Conservation (phyloP, 1,284 basidiomycete species). For the Microbotryum scabiosae region DNA sequence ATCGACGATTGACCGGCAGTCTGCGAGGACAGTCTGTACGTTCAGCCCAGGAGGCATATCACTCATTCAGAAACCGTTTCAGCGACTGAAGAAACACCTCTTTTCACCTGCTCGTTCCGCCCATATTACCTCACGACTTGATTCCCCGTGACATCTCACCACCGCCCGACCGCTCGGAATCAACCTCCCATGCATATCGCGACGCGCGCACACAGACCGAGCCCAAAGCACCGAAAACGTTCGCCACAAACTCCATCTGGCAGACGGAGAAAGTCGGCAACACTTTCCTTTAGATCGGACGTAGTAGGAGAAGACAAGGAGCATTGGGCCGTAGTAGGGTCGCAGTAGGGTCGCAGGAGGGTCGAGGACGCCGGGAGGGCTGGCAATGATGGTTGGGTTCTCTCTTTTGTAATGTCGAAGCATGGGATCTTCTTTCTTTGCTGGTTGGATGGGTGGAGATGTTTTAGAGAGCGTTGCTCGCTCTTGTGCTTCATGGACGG, state of each 20-base stretch:
- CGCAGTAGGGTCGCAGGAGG: too few relatives aligned
- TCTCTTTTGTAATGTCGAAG: too few relatives aligned
- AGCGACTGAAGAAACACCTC: background rate
- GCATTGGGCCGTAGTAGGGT: too few relatives aligned
- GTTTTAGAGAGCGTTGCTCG: too few relatives aligned
- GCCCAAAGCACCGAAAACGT: constrained; percentile 60
- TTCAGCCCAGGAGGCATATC: background rate
- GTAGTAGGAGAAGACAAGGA: background rate
- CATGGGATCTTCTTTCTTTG: too few relatives aligned
- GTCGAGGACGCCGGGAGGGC: too few relatives aligned
- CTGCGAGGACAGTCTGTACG: constrained; percentile 72
- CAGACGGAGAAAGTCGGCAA: constrained; percentile 50
- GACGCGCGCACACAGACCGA: constrained; percentile 50
- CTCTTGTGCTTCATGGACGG: too few relatives aligned
- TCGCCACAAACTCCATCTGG: constrained; percentile 70
- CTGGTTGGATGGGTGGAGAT: too few relatives aligned
- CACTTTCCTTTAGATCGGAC: constrained; percentile 15
- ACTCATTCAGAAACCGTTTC: background rate
- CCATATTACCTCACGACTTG: background rate
- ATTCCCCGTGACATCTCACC: background rate
- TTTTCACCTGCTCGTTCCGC: background rate
- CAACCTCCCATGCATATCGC: background rate
- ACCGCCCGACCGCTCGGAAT: background rate
- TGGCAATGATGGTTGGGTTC: too few relatives aligned
- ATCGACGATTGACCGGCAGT: constrained; percentile 79